A percentile compares a stretch with the other conserved stretches of the same genome.
phyloP scores from a whole-genome alignment of 768 basidiomycete species.

The Crassisporium funariophilum region DNA sequence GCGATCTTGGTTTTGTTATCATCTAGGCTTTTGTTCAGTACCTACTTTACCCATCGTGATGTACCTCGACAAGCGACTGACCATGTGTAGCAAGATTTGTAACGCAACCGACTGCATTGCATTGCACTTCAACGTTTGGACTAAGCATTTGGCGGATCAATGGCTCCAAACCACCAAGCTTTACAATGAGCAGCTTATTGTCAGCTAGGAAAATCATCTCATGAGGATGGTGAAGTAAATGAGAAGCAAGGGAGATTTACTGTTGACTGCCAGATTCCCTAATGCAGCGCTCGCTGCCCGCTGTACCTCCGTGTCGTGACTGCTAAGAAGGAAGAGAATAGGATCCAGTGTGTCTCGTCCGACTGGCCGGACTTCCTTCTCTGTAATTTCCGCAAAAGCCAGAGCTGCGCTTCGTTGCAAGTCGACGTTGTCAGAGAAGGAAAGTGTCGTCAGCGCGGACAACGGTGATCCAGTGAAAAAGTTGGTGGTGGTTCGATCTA shows the following conservation, averaged over 20 bases:
- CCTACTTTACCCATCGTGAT: not conserved
- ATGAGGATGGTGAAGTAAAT: conserved; percentile 9
- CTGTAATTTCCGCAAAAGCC: conserved; percentile 98
- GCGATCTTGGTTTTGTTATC: conserved; percentile 99
- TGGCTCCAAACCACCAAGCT: conserved; percentile 95
- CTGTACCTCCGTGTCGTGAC: conserved; percentile 98
- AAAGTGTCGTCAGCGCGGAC: conserved; percentile 91
- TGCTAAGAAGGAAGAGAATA: conserved; percentile 94
- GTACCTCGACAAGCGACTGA: conserved; percentile 37
- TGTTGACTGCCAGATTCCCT: conserved; percentile 97
- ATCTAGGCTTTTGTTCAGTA: conserved; percentile 48
- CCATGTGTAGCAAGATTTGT: conserved; percentile 99
- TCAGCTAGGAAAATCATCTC: conserved; percentile 62
- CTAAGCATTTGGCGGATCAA: conserved; percentile 99
- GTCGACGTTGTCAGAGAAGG: conserved; percentile 99
- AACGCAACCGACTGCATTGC: conserved; percentile 98
- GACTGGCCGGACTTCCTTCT: conserved; percentile 97
- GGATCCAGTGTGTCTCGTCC: conserved; percentile 97
- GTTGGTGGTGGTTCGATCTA: conserved; percentile 97
- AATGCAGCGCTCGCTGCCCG: conserved; percentile 96
- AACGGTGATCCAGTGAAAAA: conserved; percentile 96
- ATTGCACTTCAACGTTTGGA: conserved; percentile 98
- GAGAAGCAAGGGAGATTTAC: conserved; percentile 50
- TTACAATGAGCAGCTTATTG: conserved; percentile 98
- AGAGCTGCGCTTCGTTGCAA: conserved; percentile 96